A percentile compares a stretch with the other conserved stretches of the same genome.
These are phyloP conservation scores for Kalmanozyma brasiliensis DNA, from an alignment of 1,284 basidiomycete genomes.

Conservation along the genomic window DNA sequence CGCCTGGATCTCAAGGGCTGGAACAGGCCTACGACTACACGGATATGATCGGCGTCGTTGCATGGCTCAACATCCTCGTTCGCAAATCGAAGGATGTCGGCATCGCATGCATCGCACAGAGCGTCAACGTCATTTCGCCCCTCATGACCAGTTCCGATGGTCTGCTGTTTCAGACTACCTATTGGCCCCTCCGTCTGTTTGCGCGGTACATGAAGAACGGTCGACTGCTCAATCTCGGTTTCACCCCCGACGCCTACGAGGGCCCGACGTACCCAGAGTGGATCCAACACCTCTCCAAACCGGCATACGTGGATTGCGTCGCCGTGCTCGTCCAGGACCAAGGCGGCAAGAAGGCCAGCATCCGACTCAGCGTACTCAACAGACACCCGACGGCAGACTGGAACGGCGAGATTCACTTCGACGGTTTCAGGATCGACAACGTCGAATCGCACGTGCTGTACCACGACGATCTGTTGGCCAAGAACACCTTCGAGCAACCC, in stretches of 20 bases:
- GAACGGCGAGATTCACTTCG: slow-evolving; percentile 26
- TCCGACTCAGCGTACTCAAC: slow-evolving; percentile 73
- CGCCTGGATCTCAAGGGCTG: slow-evolving; percentile 70
- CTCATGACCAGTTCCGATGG: slow-evolving; percentile 70
- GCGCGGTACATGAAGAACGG: slow-evolving; percentile 73
- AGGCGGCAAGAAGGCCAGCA: slow-evolving; percentile 57
- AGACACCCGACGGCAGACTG: slow-evolving; percentile 65
- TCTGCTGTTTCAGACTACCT: slow-evolving; percentile 73
- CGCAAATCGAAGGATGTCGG: slow-evolving; percentile 74
- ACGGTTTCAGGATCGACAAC: slow-evolving; percentile 34
- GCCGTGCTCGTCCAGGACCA: slow-evolving; percentile 69
- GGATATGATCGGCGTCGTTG: slow-evolving; percentile 74
- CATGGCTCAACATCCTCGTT: slow-evolving; percentile 76
- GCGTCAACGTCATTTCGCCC: slow-evolving; percentile 73
- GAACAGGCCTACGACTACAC: slow-evolving; percentile 75
- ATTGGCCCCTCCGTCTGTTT: slow-evolving; percentile 73
- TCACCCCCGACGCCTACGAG: slow-evolving; percentile 69
- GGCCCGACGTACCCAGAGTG: slow-evolving; percentile 73
- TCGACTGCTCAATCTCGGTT: slow-evolving; percentile 70
- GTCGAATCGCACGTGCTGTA: slow-evolving; percentile 39
- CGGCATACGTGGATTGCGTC: slow-evolving; percentile 71
- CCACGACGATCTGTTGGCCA: slow-evolving; percentile 34
- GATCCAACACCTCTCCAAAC: slow-evolving; percentile 67
- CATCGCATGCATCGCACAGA: slow-evolving; percentile 77
- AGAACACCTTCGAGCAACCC: slow-evolving; percentile 45